Percentiles rank a stretch among this genome's conserved stretches.
Conservation (phyloP, 257 asterid species). For the Penstemon davidsonii region DNA sequence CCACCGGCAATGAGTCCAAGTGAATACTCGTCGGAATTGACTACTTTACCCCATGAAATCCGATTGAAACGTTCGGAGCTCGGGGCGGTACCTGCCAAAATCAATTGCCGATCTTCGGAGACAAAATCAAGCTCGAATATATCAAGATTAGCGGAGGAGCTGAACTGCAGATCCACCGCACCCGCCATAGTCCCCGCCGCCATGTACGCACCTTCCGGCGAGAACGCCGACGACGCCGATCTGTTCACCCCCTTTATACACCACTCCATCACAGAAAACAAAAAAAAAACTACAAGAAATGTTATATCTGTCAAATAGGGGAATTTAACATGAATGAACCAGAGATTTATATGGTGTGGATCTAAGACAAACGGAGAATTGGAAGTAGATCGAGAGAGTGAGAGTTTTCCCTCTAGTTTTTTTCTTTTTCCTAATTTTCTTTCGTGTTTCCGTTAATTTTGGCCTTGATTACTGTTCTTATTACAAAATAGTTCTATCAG, state of each 20-base stretch:
- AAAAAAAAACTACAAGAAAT: slow-evolving; percentile 27
- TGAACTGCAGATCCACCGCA: slow-evolving; percentile 96
- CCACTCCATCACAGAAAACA: slow-evolving; percentile 55
- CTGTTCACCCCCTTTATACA: slow-evolving; percentile 74
- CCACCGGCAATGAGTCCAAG: slow-evolving; percentile 95
- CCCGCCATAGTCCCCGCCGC: slow-evolving; percentile 99
- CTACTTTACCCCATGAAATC: slow-evolving; percentile 73
- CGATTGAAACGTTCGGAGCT: slow-evolving; percentile 92
- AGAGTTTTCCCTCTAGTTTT: slow-evolving; percentile 37
- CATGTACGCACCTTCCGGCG: slow-evolving; percentile 83
- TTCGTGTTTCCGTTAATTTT: slow-evolving; percentile 21
- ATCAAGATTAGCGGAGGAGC: slow-evolving; percentile 93
- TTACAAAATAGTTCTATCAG: no score
- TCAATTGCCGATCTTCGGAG: slow-evolving; percentile 75
- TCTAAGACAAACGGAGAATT: slow-evolving; percentile 28
- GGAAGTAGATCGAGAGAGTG: slow-evolving; percentile 40
- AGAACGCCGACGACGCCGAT: slow-evolving; percentile 94
- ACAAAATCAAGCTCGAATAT: slow-evolving; percentile 85
- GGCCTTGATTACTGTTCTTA: slow-evolving; percentile 27
- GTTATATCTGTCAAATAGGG: slow-evolving; percentile 23
- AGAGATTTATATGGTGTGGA: slow-evolving; percentile 29
- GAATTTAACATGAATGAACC: slow-evolving; percentile 16
- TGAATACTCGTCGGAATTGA: slow-evolving; percentile 67
- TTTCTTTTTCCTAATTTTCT: neutral
- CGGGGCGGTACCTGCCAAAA: slow-evolving; percentile 59